A percentile compares a stretch with the other conserved stretches of the same genome.
phyloP scores from a whole-genome alignment of 805 yeast species.

The Lipomyces spencermartinsiae region DNA sequence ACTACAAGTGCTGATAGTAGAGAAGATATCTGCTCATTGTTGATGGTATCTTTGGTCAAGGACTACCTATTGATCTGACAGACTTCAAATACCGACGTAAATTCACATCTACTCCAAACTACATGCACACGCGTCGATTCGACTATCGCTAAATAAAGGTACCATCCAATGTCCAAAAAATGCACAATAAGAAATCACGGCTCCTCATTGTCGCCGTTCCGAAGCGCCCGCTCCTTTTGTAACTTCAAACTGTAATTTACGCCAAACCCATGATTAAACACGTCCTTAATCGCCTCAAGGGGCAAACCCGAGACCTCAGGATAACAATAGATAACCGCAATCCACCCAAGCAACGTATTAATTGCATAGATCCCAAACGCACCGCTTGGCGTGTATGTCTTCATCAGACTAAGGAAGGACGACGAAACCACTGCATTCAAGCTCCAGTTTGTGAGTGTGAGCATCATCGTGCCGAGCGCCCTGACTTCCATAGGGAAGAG shows the following conservation, averaged over 20 bases:
- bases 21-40: too few relatives aligned
- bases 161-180: too few relatives aligned
- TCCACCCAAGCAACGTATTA: conserved; percentile 69
- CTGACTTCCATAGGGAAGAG: conserved; percentile 91
- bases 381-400: conserved; percentile 91
- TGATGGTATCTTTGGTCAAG: too few relatives aligned
- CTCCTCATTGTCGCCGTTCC: not conserved
- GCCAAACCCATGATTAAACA: conserved; percentile 84
- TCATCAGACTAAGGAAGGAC: conserved; percentile 90
- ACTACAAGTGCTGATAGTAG: too few relatives aligned
- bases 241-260: conserved; percentile 65
- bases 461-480: conserved; percentile 85
- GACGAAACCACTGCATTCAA: conserved; percentile 90
- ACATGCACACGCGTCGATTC: too few relatives aligned
- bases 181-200: not conserved
- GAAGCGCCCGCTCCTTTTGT: conserved; percentile 53
- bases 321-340: conserved; percentile 79
- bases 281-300: conserved; percentile 85
- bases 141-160: too few relatives aligned
- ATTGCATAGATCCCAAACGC: conserved; percentile 90
- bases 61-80: too few relatives aligned
- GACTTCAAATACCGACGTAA: too few relatives aligned
- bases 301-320: conserved; percentile 91
- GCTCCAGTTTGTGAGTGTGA: conserved; percentile 93
- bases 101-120: too few relatives aligned